Conservation (phyloP, 1,284 basidiomycete genomes). For the Irpex lacteus region DNA sequence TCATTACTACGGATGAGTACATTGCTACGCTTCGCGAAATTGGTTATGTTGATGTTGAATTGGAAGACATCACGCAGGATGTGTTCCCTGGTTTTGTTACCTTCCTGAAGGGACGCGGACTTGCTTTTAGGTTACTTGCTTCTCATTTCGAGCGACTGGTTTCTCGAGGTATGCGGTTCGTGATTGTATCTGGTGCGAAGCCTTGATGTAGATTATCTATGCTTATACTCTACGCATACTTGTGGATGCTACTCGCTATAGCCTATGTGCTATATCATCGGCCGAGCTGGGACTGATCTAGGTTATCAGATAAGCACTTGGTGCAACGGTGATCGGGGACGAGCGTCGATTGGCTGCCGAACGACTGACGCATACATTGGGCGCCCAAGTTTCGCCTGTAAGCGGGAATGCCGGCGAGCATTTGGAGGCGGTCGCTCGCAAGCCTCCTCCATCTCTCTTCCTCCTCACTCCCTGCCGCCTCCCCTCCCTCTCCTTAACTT, state of each 20-base stretch:
- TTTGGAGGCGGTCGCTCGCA: not conserved
- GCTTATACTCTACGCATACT: not conserved
- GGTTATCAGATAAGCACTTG: not conserved
- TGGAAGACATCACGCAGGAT: slow-evolving; percentile 59
- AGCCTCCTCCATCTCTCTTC: not conserved
- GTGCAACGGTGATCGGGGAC: not conserved
- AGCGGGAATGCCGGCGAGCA: too few relatives aligned
- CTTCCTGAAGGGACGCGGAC: slow-evolving; percentile 45
- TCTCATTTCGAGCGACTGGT: slow-evolving; percentile 38
- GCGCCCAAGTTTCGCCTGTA: not conserved
- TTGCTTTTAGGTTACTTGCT: slow-evolving; percentile 45
- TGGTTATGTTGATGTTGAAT: slow-evolving; percentile 51
- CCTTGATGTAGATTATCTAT: slow-evolving; percentile 5
- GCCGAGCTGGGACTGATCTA: not conserved
- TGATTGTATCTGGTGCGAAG: slow-evolving; percentile 47
- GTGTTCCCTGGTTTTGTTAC: slow-evolving; percentile 59
- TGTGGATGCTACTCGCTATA: too few relatives aligned
- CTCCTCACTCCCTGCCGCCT: not conserved
- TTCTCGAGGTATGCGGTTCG: slow-evolving; percentile 48
- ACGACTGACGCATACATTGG: not conserved
- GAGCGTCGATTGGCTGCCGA: not conserved
- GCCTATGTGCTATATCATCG: not conserved
- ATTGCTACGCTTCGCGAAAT: slow-evolving; percentile 39
- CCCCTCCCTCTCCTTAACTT: not conserved
- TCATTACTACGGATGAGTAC: slow-evolving; percentile 48